Conservation (phyloP, 148 eudicot species). For the Nepenthes mirabilis region DNA sequence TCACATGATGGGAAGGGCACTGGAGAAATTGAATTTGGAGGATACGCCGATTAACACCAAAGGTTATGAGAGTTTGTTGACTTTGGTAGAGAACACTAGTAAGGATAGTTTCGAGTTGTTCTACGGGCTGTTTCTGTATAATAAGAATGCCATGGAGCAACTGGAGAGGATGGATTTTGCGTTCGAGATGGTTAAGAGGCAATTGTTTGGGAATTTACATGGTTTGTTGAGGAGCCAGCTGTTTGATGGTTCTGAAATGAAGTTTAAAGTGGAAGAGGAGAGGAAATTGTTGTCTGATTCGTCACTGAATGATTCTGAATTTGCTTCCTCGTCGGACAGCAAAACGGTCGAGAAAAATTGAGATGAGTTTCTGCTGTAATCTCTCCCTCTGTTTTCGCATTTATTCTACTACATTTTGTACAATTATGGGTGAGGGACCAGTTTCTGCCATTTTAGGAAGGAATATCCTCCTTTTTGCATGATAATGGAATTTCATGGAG, state of each 20-base stretch:
- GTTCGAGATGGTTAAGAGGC: conserved; percentile 55
- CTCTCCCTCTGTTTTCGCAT: too few species aligned
- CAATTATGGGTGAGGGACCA: too few species aligned
- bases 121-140: conserved; percentile 75
- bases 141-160: conserved; percentile 71
- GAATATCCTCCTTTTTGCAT: too few species aligned
- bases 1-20: conserved; percentile 61
- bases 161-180: conserved; percentile 58
- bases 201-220: conserved; percentile 63
- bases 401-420: too few species aligned
- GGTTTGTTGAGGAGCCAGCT: conserved; percentile 42
- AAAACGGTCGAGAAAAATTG: too few species aligned
- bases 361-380: too few species aligned
- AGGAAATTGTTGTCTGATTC: conserved; percentile 3
- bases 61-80: conserved; percentile 69
- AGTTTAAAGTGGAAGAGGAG: conserved; percentile 2
- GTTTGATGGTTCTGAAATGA: conserved; percentile 19
- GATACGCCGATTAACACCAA: conserved; percentile 66
- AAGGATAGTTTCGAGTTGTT: conserved; percentile 78
- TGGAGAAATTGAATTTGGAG: conserved; percentile 47
- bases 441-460: too few species aligned
- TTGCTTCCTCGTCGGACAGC: background rate
- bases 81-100: conserved; percentile 70
- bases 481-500: too few species aligned
- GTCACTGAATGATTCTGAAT: background rate